These are phyloP conservation scores for Pachysandra terminalis DNA, from an alignment of 164 flowering plant species.

Conservation along the genomic window DNA sequence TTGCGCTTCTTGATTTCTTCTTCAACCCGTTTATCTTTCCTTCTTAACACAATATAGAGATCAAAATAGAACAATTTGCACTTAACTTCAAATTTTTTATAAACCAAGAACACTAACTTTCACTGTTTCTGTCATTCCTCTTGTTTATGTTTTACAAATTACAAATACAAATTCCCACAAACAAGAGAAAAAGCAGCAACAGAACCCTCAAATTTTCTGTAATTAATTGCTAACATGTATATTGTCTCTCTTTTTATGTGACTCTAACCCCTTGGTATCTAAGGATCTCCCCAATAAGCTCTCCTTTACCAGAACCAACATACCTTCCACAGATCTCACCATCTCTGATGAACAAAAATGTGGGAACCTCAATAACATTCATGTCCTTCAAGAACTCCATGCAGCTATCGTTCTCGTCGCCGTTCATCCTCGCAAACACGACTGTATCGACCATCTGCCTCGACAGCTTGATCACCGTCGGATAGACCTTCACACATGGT, in stretches of 20 bases:
- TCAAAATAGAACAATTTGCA: no score
- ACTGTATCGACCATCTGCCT: constrained; percentile 72
- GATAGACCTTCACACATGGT: constrained; percentile 97
- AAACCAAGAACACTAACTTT: no score
- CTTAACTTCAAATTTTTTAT: no score
- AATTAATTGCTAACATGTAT: no score
- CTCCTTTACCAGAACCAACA: constrained; percentile 96
- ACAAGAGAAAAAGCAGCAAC: neutral
- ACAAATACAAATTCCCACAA: neutral
- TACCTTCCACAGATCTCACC: constrained; percentile 81
- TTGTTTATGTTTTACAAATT: no score
- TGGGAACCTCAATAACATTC: constrained; percentile 88
- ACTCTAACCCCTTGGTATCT: constrained; percentile 95
- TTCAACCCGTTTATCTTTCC: no score
- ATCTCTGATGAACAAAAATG: constrained; percentile 85
- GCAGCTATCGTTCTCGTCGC: constrained; percentile 95
- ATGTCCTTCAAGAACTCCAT: constrained; percentile 83
- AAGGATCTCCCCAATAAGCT: constrained; percentile 89
- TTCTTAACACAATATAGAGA: no score
- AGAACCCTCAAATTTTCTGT: neutral
- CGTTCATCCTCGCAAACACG: constrained; percentile 92
- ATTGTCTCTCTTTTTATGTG: constrained; percentile 33
- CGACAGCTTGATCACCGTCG: constrained; percentile 85
- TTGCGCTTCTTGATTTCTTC: no score
- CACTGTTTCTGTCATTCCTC: no score